Conservation (phyloP, 2,329 filamentous ascomycete genomes). For the Colletotrichum sp. region DNA sequence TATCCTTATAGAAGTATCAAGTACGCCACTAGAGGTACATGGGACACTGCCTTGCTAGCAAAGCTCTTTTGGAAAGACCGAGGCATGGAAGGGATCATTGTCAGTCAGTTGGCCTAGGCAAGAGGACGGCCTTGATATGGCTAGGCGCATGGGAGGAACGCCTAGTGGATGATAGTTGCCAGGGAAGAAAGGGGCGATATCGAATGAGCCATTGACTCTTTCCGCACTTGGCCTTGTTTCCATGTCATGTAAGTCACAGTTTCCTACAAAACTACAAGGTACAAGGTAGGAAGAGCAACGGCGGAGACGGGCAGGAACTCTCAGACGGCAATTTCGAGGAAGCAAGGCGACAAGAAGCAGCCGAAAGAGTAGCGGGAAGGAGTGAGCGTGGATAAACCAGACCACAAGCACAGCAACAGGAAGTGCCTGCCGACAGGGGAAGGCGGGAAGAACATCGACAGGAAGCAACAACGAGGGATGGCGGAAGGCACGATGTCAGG, state of each 20-base stretch:
- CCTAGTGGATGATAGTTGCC: neutral
- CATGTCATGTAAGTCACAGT: neutral
- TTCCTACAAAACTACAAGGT: neutral
- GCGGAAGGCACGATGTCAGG: neutral
- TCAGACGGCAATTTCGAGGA: neutral
- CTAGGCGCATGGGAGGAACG: neutral
- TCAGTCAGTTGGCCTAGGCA: neutral
- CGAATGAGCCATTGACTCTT: neutral
- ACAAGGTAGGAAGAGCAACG: neutral
- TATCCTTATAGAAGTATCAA: neutral
- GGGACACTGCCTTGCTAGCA: neutral
- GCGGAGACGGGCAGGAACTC: neutral
- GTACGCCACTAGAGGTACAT: neutral
- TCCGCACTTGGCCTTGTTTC: neutral
- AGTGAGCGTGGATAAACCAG: neutral
- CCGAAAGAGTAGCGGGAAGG: neutral
- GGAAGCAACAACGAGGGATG: neutral
- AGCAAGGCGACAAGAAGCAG: neutral
- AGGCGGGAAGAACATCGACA: neutral
- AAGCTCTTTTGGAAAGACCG: neutral
- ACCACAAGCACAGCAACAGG: neutral
- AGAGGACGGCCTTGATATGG: neutral
- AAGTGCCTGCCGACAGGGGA: neutral
- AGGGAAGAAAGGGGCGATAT: neutral
- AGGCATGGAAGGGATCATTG: neutral